These are phyloP conservation scores for Fusarium sacchari DNA, from an alignment of 2,329 filamentous ascomycete species.

Conservation along the genomic window DNA sequence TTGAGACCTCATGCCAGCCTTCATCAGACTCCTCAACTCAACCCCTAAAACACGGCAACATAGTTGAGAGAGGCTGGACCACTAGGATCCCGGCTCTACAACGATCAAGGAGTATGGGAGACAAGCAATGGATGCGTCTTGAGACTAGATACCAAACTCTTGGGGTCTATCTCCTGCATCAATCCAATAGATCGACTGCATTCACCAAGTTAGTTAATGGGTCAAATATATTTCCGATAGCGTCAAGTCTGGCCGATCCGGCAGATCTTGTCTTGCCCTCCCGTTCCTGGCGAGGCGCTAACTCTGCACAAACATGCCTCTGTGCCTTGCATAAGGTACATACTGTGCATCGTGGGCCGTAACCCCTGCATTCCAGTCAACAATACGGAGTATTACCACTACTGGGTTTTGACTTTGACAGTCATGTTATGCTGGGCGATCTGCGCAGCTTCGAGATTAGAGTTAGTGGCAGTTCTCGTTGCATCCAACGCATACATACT, in stretches of 20 bases:
- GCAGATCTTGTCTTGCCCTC: not conserved
- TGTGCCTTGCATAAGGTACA: conserved; percentile 17
- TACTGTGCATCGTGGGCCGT: not conserved
- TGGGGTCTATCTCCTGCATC: not conserved
- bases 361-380: conserved; percentile 13
- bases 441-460: not conserved
- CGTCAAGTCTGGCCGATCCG: conserved; percentile 8
- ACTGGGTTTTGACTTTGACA: not conserved
- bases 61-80: not conserved
- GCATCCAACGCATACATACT: not conserved
- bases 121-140: not conserved
- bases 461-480: not conserved
- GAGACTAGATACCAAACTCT: not conserved
- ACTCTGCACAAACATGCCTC: not conserved
- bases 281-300: conserved; percentile 21
- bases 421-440: not conserved
- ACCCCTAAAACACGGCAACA: not conserved
- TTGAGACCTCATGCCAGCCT: not conserved
- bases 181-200: not conserved
- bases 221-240: not conserved
- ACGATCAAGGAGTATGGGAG: not conserved
- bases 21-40: not conserved
- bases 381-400: no score
- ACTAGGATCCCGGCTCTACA: not conserved
- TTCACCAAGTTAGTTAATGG: not conserved